phyloP scores from a whole-genome alignment of 768 basidiomycete genomes.

The Boletus tomentosulus region DNA sequence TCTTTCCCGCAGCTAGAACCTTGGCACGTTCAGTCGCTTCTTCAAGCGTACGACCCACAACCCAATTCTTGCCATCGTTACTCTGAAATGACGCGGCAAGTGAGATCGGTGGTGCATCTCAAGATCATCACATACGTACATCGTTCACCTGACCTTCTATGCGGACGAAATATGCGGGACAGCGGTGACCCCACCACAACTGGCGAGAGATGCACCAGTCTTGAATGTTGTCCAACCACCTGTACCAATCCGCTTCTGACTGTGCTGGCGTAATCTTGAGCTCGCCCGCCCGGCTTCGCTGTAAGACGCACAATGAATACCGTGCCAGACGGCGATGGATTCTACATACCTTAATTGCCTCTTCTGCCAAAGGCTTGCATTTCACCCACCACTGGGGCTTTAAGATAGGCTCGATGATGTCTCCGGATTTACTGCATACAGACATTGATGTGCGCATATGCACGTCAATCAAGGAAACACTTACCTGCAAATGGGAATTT shows the following conservation, averaged over 20 bases:
- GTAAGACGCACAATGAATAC: not conserved
- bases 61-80: conserved; percentile 81
- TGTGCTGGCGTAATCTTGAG: conserved; percentile 76
- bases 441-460: conserved; percentile 2
- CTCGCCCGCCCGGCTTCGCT: conserved; percentile 90
- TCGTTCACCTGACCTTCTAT: conserved; percentile 75
- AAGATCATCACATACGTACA: conserved; percentile 35
- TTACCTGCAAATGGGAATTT: conserved; percentile 87
- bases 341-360: conserved; percentile 68
- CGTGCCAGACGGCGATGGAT: not conserved
- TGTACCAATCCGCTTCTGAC: conserved; percentile 92
- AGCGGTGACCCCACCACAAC: conserved; percentile 98
- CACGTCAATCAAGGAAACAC: conserved; percentile 2
- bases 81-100: conserved; percentile 34
- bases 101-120: not conserved
- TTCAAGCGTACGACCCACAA: conserved; percentile 75
- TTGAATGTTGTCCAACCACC: conserved; percentile 92
- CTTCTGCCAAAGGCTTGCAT: conserved; percentile 86
- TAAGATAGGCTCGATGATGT: conserved; percentile 89
- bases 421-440: conserved; percentile 79
- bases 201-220: conserved; percentile 99
- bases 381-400: conserved; percentile 99
- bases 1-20: conserved; percentile 57
- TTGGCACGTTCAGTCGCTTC: conserved; percentile 77
- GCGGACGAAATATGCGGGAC: conserved; percentile 88